Evolutionary conservation across 805 yeast genomes (phyloP).

Genomic region (Kazachstania taianensis): DNA sequence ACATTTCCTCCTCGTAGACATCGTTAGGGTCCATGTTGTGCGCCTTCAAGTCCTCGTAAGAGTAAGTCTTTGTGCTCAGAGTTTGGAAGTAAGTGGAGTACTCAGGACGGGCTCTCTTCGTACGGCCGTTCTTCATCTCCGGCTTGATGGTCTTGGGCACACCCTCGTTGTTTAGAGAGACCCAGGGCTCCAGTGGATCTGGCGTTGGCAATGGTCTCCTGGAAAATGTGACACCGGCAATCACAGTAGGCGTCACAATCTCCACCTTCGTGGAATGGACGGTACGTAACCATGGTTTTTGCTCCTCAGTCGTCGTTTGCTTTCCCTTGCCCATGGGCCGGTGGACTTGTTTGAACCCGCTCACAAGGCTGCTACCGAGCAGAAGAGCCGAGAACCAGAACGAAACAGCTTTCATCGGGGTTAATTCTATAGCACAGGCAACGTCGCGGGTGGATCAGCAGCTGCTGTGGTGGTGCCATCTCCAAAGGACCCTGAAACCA

Average conservation of each 20-base stretch:
- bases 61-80: slow-evolving; percentile 45
- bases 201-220: slow-evolving; percentile 40
- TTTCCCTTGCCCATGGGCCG: slow-evolving; percentile 30
- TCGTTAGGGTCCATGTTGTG: slow-evolving; percentile 62
- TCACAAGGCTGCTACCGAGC: neutral
- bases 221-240: slow-evolving; percentile 45
- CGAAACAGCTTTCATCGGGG: slow-evolving; percentile 4
- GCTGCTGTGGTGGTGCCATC: too few relatives aligned
- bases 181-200: slow-evolving; percentile 70
- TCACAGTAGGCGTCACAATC: slow-evolving; percentile 59
- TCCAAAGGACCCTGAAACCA: too few relatives aligned
- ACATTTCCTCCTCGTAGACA: slow-evolving; percentile 43
- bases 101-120: slow-evolving; percentile 57
- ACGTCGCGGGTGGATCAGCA: too few relatives aligned
- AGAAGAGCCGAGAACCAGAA: slow-evolving; percentile 2
- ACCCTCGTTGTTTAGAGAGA: slow-evolving; percentile 67
- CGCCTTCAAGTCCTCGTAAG: slow-evolving; percentile 57
- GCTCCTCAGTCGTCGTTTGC: slow-evolving; percentile 32
- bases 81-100: slow-evolving; percentile 72
- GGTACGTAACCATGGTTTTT: slow-evolving; percentile 66
- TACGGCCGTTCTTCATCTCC: slow-evolving; percentile 59
- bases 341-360: slow-evolving; percentile 22
- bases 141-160: slow-evolving; percentile 73
- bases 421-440: too few relatives aligned
- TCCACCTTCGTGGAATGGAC: slow-evolving; percentile 46